Evolutionary conservation across 345 rosid species (phyloP).

Genomic region (Rhizophora mangle): DNA sequence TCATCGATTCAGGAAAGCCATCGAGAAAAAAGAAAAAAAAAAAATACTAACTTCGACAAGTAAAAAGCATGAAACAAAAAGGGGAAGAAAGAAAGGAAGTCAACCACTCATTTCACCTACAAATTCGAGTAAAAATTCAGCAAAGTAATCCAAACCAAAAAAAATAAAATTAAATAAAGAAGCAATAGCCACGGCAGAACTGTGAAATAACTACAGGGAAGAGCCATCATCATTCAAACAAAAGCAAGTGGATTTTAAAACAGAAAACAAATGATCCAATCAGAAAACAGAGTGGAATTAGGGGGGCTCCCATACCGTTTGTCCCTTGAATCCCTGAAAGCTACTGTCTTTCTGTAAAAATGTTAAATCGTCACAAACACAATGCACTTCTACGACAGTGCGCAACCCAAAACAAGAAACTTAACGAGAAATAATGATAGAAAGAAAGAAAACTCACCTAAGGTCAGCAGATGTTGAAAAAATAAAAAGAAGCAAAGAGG

Average conservation of each 20-base stretch:
- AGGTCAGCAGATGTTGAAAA: neutral
- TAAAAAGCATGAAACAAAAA: neutral
- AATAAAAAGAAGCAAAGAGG: too few species aligned
- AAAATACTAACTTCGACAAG: neutral
- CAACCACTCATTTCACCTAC: too few species aligned
- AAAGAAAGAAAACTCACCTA: neutral
- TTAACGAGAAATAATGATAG: conserved; percentile 1
- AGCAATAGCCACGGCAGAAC: neutral
- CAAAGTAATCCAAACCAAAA: neutral
- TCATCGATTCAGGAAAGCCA: neutral
- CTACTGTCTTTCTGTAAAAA: conserved; percentile 11
- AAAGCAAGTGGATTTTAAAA: neutral
- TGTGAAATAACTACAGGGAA: neutral
- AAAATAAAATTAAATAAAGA: neutral
- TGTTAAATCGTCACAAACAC: neutral
- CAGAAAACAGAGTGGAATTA: conserved; percentile 9
- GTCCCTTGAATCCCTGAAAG: conserved; percentile 30
- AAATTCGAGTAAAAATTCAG: too few species aligned
- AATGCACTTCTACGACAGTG: conserved; percentile 5
- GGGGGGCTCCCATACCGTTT: conserved; percentile 32
- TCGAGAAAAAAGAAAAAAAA: neutral
- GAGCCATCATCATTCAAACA: neutral
- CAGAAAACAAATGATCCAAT: conserved; percentile 15
- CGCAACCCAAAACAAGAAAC: conserved; percentile 4
- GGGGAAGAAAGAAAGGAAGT: neutral